phyloP scores from a whole-genome alignment of 2,329 filamentous ascomycete species.

The Beauveria sp. region DNA sequence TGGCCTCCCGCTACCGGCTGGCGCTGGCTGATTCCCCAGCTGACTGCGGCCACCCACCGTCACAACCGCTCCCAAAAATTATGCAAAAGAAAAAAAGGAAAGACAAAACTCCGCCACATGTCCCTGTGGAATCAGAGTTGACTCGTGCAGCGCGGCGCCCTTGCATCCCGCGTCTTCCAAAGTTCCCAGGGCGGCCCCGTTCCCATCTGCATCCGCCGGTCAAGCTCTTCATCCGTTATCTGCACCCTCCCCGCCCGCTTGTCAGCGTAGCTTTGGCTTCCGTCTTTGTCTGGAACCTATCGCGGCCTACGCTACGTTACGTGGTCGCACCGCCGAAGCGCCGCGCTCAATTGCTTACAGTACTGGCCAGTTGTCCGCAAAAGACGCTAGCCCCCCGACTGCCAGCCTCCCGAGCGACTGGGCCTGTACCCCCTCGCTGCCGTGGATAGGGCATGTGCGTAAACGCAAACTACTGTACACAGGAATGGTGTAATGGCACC shows the following conservation, averaged over 20 bases:
- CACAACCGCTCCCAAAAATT: not conserved
- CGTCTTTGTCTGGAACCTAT: too few species aligned
- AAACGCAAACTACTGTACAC: not conserved
- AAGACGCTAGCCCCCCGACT: too few species aligned
- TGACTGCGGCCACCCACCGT: not conserved
- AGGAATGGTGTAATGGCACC: not conserved
- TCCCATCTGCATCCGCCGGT: too few species aligned
- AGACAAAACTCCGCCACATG: not conserved
- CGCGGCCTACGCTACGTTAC: too few species aligned
- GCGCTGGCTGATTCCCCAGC: not conserved
- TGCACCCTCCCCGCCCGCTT: too few species aligned
- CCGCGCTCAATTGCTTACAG: too few species aligned
- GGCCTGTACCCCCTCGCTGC: not conserved
- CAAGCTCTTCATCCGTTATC: too few species aligned
- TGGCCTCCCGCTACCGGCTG: not conserved
- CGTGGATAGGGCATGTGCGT: not conserved
- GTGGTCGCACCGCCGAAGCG: too few species aligned
- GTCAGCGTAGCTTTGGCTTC: too few species aligned
- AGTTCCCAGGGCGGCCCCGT: too few species aligned
- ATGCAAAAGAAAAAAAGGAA: not conserved
- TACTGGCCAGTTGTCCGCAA: too few species aligned
- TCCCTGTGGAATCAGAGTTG: not conserved
- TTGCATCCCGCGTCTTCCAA: not conserved
- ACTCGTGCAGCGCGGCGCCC: not conserved
- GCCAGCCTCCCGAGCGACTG: not conserved